Evolutionary conservation across 2,329 filamentous ascomycete genomes (phyloP), one percentile per base, ranked within the genome.

Genomic region (Thyridium curvatum): DNA sequence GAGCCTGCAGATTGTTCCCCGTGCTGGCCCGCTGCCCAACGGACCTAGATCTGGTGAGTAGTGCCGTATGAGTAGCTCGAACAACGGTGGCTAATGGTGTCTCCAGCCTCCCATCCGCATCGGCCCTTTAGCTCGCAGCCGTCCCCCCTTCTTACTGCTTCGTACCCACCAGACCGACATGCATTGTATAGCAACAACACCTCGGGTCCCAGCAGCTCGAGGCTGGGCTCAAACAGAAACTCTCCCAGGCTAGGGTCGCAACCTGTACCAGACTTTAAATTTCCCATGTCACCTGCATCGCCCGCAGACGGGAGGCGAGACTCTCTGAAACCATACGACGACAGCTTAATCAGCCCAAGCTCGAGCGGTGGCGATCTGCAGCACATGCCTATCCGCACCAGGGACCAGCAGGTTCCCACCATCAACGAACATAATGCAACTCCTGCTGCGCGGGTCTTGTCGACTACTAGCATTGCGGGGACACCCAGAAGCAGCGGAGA

Each of bases 401-500:
- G 61, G 44, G 70, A 72, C 6, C 49, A 55, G 18, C 13, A 37
- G 3, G 62, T 72, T 37, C 69, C 70, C 4, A 68, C 61, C 14
- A 74, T 74, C 41, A 66, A 71, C 30, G 85, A 80, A 18, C 42
- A 36, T 6, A 39, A 45, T 4, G 65, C 72, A 12, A 69, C 74
- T 17, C 78, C 82, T 1, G 71, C 79, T 14, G 75, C 82, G 5
- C 71, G 83, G 37, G 79, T 94, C 37, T 69, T 94, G 38, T 87
- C 89, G 3, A 82, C 84, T 26, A 82, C 84, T 13, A 94, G 86
- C 51, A 70, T 85, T 47, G 79, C 77, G 39, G 82, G 78, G 4
- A 97, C 91, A 18, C 89, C 88, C 17, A 74, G 93, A 51, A 95
- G 87, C 47, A 98, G 93, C 56, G 86, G 85, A 39, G 93, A 98